A percentile compares a stretch with the other conserved stretches of the same genome.
Conservation (phyloP, 805 yeast species). For the Candida tibetensis region DNA sequence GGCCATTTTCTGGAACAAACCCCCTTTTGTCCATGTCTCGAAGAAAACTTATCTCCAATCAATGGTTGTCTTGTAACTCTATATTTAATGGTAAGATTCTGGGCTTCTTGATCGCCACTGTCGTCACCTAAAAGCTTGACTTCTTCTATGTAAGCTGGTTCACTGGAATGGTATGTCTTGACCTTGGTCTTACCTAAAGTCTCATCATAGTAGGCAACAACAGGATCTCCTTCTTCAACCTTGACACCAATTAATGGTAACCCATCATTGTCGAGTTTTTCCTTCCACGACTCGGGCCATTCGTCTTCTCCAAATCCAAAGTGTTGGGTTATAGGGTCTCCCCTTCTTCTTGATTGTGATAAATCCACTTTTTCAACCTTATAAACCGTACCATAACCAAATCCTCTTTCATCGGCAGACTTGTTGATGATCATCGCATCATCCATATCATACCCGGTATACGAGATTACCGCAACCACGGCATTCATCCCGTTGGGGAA, state of each 20-base stretch:
- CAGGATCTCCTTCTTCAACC: slow-evolving; percentile 94
- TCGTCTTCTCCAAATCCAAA: slow-evolving; percentile 92
- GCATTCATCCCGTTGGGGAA: slow-evolving; percentile 99
- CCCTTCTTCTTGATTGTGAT: slow-evolving; percentile 71
- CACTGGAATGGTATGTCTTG: slow-evolving; percentile 89
- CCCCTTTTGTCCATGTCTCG: slow-evolving; percentile 98
- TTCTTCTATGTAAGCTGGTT: slow-evolving; percentile 93
- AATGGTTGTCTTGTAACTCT: slow-evolving; percentile 89
- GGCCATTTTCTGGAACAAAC: slow-evolving; percentile 99
- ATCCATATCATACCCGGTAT: slow-evolving; percentile 99
- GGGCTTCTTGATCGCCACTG: slow-evolving; percentile 69
- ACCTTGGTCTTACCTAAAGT: slow-evolving; percentile 86
- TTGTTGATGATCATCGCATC: slow-evolving; percentile 98
- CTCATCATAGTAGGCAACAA: slow-evolving; percentile 90
- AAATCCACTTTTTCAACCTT: slow-evolving; percentile 92
- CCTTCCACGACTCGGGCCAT: slow-evolving; percentile 90
- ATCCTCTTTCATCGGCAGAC: slow-evolving; percentile 96
- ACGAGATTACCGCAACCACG: slow-evolving; percentile 97
- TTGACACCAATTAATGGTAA: slow-evolving; percentile 84
- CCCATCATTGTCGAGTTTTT: slow-evolving; percentile 87
- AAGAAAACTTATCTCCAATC: slow-evolving; percentile 96
- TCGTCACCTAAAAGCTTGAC: slow-evolving; percentile 92
- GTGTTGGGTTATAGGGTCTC: slow-evolving; percentile 92
- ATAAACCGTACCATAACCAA: slow-evolving; percentile 95
- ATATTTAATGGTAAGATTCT: slow-evolving; percentile 80